Evolutionary conservation across 345 rosid genomes (phyloP), one percentile per base, ranked within the genome.

Genomic region (Litchi chinensis): DNA sequence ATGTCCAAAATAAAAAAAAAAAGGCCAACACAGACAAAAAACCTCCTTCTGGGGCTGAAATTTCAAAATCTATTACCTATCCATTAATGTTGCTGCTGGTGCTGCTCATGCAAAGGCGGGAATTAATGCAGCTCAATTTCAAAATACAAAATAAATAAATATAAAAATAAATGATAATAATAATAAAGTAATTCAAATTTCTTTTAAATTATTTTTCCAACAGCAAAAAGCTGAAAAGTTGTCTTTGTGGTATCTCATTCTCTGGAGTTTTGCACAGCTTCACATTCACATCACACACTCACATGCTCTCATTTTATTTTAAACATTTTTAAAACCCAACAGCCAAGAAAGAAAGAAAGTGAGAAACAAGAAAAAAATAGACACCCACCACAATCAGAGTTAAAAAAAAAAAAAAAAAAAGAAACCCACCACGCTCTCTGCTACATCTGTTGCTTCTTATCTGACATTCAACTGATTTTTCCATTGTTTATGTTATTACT

Each of bases 391-490:
- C 28, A 26, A 0, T 26, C 28, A 0, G 1, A 26, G 28, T 26
- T 26, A 26, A 26, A 26, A 26, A 26, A 26, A 26, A 26, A 26
- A 26, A 26, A 1, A 26, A 26, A 26, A 77, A 79, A 78, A 79
- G 83, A 79, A 76, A 78, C 83, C 87, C 81, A 21, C 77, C 37
- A 32, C 37, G 40, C 67, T 82, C 54, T 79, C 82, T 78, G 77
- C 76, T 18, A 2, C 32, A 40, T n/a, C 19, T 54, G 19, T 11
- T 59, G 37, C 4, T 70, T 28, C 63, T 70, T 75, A 15, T 67
- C 28, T 82, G 86, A 83, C 88, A 86, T 82, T 83, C 87, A 78
- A 10, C 83, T 65, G 85, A 76, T 70, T 78, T 76, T 72, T 48
- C 78, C 86, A 74, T 77, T 54, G 24, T 72, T 70, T n/a, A 16